Conservation (phyloP, 805 yeast species). For the Lipomyces kockii region DNA sequence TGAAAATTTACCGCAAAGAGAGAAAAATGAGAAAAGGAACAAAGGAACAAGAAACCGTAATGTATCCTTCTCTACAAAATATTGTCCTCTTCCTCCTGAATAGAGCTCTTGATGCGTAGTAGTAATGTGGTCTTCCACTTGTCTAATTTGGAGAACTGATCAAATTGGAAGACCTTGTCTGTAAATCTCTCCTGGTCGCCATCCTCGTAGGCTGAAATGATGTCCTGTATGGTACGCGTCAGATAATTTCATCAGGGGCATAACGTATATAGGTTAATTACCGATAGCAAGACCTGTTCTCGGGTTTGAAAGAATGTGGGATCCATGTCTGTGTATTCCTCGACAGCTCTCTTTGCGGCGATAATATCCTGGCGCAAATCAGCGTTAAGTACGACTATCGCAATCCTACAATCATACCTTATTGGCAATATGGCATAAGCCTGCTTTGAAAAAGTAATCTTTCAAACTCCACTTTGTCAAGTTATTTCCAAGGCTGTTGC, state of each 20-base stretch:
- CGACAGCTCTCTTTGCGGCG: slow-evolving; percentile 76
- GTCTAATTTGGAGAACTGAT: slow-evolving; percentile 86
- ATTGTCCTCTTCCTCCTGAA: slow-evolving; percentile 62
- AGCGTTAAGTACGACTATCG: background rate
- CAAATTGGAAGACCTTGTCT: slow-evolving; percentile 76
- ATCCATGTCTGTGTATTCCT: slow-evolving; percentile 70
- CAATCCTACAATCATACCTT: slow-evolving; percentile 43
- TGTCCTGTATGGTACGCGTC: slow-evolving; percentile 46
- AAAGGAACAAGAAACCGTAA: background rate
- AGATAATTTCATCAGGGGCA: background rate
- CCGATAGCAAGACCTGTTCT: slow-evolving; percentile 68
- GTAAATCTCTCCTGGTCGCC: slow-evolving; percentile 81
- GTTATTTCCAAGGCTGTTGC: slow-evolving; percentile 71
- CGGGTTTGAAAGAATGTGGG: slow-evolving; percentile 69
- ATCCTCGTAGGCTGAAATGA: slow-evolving; percentile 73
- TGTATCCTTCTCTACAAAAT: slow-evolving; percentile 23
- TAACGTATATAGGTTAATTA: background rate
- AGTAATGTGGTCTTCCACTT: slow-evolving; percentile 86
- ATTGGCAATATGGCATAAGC: slow-evolving; percentile 79
- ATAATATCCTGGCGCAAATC: slow-evolving; percentile 61
- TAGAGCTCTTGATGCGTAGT: slow-evolving; percentile 75
- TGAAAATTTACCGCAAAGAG: background rate
- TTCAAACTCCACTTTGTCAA: slow-evolving; percentile 89
- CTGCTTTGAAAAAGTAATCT: slow-evolving; percentile 85
- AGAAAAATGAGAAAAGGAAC: background rate